Conservation (phyloP, 495 filamentous ascomycete species). For the Arthonia radiata region DNA sequence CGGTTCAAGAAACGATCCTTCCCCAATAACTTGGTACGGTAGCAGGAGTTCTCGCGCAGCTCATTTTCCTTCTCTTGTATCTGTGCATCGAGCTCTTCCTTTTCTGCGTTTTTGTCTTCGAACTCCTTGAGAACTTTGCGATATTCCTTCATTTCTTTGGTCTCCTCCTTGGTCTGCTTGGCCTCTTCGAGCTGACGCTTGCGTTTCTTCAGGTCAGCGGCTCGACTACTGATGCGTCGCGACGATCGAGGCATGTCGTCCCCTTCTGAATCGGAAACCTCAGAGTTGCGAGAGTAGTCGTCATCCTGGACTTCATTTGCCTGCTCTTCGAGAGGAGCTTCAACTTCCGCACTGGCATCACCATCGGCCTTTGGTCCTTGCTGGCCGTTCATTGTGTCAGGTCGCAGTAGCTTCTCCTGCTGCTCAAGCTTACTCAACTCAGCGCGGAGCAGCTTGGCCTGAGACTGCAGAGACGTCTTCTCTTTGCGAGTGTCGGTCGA, state of each 20-base stretch:
- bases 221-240: constrained; percentile 53
- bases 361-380: constrained; percentile 37
- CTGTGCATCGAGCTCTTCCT: constrained; percentile 58
- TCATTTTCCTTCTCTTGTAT: constrained; percentile 73
- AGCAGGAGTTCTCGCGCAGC: constrained; percentile 76
- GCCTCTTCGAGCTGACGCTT: constrained; percentile 44
- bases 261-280: constrained; percentile 39
- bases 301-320: no score
- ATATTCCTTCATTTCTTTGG: constrained; percentile 58
- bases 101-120: constrained; percentile 52
- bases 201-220: constrained; percentile 29
- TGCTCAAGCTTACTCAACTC: constrained; percentile 65
- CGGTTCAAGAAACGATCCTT: constrained; percentile 93
- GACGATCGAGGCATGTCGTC: constrained; percentile 37
- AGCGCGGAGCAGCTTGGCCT: constrained; percentile 62
- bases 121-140: constrained; percentile 71
- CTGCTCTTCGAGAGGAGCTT: no score
- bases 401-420: constrained; percentile 63
- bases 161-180: constrained; percentile 32
- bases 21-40: constrained; percentile 66
- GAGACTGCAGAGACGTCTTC: constrained; percentile 76
- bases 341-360: constrained; percentile 17
- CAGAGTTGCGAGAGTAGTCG: no score
- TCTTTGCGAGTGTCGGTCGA: constrained; percentile 89
- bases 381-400: constrained; percentile 24